Conservation (phyloP, 768 basidiomycete species). For the Collybia nuda region DNA sequence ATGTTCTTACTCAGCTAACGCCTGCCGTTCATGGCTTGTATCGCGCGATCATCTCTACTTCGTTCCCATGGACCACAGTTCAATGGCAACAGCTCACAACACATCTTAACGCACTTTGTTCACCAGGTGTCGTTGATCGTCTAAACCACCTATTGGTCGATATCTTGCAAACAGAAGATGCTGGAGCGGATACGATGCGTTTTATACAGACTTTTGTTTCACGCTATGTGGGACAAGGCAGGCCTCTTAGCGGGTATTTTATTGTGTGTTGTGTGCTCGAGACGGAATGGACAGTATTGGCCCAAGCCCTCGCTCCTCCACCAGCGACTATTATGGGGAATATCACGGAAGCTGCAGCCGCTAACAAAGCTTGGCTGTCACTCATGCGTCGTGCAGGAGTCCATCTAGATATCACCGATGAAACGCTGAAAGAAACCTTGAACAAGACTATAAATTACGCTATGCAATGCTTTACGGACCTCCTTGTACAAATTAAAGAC, state of each 20-base stretch:
- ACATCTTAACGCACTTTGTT: conserved; percentile 60
- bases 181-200: conserved; percentile 46
- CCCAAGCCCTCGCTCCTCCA: conserved; percentile 57
- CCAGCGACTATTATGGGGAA: conserved; percentile 23
- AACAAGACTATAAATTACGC: conserved; percentile 56
- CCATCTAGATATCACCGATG: conserved; percentile 37
- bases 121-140: conserved; percentile 64
- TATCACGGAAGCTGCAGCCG: conserved; percentile 71
- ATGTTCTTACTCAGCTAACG: conserved; percentile 70
- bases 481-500: conserved; percentile 77
- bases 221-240: conserved; percentile 71
- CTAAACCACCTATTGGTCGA: conserved; percentile 71
- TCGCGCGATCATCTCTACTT: conserved; percentile 78
- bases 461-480: conserved; percentile 75
- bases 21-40: conserved; percentile 87
- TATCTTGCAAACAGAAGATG: conserved; percentile 54
- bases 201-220: conserved; percentile 71
- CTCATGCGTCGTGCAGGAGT: conserved; percentile 56
- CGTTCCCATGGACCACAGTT: conserved; percentile 67
- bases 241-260: conserved; percentile 86
- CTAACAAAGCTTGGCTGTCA: conserved; percentile 78
- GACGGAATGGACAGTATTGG: conserved; percentile 81
- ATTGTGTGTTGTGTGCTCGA: conserved; percentile 88
- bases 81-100: conserved; percentile 64
- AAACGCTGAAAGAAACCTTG: conserved; percentile 38